phyloP scores from a whole-genome alignment of 192 early-diverging fungal species.

The Coemansia sp. region DNA sequence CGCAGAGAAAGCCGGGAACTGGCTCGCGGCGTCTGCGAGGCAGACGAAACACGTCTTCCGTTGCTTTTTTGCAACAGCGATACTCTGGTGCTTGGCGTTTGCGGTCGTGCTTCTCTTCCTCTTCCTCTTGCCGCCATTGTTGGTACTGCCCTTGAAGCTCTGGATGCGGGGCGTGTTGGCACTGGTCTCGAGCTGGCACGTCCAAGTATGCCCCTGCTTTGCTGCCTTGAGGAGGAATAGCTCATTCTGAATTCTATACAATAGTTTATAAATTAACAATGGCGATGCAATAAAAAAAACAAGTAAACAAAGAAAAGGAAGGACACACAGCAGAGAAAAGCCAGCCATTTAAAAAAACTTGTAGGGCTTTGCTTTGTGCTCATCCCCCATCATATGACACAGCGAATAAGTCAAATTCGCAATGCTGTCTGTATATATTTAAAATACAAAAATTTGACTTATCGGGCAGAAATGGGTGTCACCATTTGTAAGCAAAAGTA shows the following conservation, averaged over 20 bases:
- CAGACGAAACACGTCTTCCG: background rate
- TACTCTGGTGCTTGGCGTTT: conserved; percentile 1
- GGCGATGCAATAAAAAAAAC: background rate
- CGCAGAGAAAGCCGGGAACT: background rate
- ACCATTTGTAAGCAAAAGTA: background rate
- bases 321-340: too few species aligned
- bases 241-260: conserved; percentile 3
- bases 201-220: background rate
- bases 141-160: conserved; percentile 3
- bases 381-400: background rate
- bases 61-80: background rate
- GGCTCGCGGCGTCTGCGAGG: background rate
- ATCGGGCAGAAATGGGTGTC: background rate
- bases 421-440: background rate
- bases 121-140: background rate
- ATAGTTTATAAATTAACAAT: background rate
- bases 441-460: background rate
- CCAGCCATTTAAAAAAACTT: background rate
- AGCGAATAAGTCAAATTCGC: background rate
- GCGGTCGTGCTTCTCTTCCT: conserved; percentile 2
- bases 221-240: background rate
- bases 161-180: conserved; percentile 7
- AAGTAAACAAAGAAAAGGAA: background rate
- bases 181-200: background rate
- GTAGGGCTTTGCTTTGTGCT: background rate